Conservation (phyloP, 352 stramenopile genomes). For the Globisporangium acanthophoron region DNA sequence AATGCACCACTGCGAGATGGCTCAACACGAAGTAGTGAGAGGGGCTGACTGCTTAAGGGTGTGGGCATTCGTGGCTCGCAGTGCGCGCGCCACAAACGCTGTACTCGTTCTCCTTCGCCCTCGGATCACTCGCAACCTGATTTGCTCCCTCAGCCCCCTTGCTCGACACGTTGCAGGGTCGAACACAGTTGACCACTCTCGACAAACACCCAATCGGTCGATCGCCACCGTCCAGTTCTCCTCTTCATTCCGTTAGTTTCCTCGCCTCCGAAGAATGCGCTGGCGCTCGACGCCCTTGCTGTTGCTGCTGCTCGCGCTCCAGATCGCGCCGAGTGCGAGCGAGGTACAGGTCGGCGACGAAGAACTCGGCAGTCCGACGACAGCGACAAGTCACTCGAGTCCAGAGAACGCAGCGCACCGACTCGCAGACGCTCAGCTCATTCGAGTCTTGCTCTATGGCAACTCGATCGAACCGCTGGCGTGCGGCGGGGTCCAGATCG, state of each 20-base stretch:
- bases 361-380: neutral
- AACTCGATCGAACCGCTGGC: neutral
- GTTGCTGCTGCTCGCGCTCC: neutral
- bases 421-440: neutral
- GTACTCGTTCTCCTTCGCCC: neutral
- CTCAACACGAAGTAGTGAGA: neutral
- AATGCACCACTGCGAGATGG: neutral
- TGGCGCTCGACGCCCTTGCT: neutral
- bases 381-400: neutral
- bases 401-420: too few species aligned
- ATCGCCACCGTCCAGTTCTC: neutral
- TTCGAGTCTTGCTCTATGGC: constrained; percentile 1
- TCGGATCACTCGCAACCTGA: neutral
- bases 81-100: neutral
- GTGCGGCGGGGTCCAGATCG: constrained; percentile 7
- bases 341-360: neutral
- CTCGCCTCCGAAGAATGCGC: neutral
- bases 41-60: neutral
- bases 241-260: neutral
- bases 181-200: neutral
- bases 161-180: neutral
- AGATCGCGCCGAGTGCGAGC: neutral
- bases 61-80: neutral
- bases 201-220: neutral
- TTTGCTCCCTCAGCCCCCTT: neutral